phyloP scores from a whole-genome alignment of 352 stramenopile species.

The Phytophthora crassamura region DNA sequence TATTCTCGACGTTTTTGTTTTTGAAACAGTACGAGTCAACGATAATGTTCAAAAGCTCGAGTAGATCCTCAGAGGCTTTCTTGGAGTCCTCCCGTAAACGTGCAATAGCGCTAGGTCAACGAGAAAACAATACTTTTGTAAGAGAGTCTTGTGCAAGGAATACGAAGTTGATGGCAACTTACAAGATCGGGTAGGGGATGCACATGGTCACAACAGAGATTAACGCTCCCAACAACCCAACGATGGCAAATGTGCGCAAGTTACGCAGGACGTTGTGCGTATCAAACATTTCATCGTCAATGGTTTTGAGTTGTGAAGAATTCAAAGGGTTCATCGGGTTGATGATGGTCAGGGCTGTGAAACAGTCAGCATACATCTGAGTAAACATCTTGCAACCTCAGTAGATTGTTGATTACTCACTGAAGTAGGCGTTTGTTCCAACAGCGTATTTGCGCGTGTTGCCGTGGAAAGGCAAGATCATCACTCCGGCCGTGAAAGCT shows the following conservation, averaged over 20 bases:
- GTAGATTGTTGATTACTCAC: conserved; percentile 38
- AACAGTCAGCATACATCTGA: neutral
- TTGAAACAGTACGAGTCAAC: conserved; percentile 87
- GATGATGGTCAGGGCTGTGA: conserved; percentile 69
- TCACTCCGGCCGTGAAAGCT: conserved; percentile 57
- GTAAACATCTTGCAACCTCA: too few species aligned
- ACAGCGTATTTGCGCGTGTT: conserved; percentile 78
- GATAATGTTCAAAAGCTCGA: conserved; percentile 77
- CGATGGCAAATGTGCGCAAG: conserved; percentile 54
- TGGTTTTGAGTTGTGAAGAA: conserved; percentile 43
- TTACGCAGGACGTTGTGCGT: conserved; percentile 60
- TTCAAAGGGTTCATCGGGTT: conserved; percentile 53
- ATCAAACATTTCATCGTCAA: conserved; percentile 42
- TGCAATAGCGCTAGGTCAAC: conserved; percentile 62
- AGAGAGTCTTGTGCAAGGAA: too few species aligned
- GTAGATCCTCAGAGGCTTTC: conserved; percentile 48
- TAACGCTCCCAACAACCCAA: conserved; percentile 56
- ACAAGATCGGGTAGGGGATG: conserved; percentile 71
- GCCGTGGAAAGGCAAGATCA: conserved; percentile 61
- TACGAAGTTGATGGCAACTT: conserved; percentile 51
- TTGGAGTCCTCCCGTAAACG: conserved; percentile 51
- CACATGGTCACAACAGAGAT: conserved; percentile 64
- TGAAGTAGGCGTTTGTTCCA: conserved; percentile 72
- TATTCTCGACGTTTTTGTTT: conserved; percentile 80
- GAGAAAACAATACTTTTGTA: neutral